A percentile compares a stretch with the other conserved stretches of the same genome.
Conservation (phyloP, 2,329 filamentous ascomycete species). For the Chrysoporthe austroafricana region DNA sequence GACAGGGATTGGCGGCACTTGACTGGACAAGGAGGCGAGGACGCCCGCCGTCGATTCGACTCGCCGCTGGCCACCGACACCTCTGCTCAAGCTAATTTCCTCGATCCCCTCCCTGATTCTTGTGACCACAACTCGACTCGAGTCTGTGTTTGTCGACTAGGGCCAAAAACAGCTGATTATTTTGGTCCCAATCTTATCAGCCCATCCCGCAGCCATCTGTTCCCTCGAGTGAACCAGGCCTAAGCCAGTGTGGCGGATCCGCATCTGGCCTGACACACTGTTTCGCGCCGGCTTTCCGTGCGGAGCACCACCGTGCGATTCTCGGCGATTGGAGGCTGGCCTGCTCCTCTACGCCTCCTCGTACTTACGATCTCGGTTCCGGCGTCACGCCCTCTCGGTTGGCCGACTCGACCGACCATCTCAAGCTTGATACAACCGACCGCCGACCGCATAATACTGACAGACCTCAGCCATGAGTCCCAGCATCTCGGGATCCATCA, state of each 20-base stretch:
- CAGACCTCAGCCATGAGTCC: slow-evolving; percentile 16
- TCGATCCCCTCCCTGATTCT: background rate
- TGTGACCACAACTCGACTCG: slow-evolving; percentile 6
- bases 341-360: slow-evolving; percentile 16
- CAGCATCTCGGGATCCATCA: slow-evolving; percentile 23
- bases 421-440: slow-evolving; percentile 1
- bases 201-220: slow-evolving; percentile 18
- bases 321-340: background rate
- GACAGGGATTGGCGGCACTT: slow-evolving; percentile 9
- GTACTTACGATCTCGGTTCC: slow-evolving; percentile 29
- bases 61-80: background rate
- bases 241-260: slow-evolving; percentile 17
- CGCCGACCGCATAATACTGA: background rate
- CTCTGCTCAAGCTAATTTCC: slow-evolving; percentile 3
- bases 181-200: slow-evolving; percentile 21
- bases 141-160: background rate
- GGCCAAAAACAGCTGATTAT: background rate
- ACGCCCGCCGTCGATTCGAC: slow-evolving; percentile 14
- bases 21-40: slow-evolving; percentile 6
- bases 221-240: background rate
- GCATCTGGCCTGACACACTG: slow-evolving; percentile 14
- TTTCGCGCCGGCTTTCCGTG: slow-evolving; percentile 5
- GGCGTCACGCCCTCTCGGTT: slow-evolving; percentile 21
- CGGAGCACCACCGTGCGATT: slow-evolving; percentile 22
- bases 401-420: slow-evolving; percentile 23